Evolutionary conservation across 768 basidiomycete genomes (phyloP).

Genomic region (Serendipita sp.): DNA sequence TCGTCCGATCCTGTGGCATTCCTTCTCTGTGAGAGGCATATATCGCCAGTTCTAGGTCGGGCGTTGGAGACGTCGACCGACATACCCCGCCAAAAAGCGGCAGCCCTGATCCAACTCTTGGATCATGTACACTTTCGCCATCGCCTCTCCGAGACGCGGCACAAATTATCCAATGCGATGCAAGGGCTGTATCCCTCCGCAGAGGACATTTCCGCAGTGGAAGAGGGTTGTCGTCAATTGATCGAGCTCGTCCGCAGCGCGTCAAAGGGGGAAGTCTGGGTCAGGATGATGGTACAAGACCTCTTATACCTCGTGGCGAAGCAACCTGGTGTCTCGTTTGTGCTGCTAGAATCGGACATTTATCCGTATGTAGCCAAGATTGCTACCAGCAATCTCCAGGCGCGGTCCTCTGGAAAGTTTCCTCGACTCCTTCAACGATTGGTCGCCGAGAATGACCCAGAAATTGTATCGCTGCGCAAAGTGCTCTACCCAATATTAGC

Average conservation of each 20-base stretch:
- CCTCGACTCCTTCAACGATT: background rate
- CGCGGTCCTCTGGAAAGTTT: background rate
- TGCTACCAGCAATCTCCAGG: background rate
- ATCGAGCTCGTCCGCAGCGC: background rate
- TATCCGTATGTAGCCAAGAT: background rate
- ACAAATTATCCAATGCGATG: background rate
- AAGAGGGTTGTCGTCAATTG: background rate
- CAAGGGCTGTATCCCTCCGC: background rate
- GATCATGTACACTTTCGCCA: background rate
- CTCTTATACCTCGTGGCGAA: background rate
- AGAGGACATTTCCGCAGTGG: background rate
- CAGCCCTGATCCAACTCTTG: background rate
- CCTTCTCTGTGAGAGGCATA: background rate
- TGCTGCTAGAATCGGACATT: background rate
- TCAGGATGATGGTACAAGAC: constrained; percentile 4
- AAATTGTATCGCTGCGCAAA: background rate
- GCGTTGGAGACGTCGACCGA: background rate
- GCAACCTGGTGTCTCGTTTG: background rate
- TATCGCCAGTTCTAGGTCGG: background rate
- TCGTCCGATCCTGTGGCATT: background rate
- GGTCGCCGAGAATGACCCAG: background rate
- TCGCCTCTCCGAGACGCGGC: background rate
- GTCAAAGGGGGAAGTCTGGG: background rate
- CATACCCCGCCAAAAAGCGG: background rate
- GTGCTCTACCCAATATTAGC: background rate